Evolutionary conservation across 2,329 filamentous ascomycete species (phyloP), one percentile per base, ranked within the genome.

Genomic region (Corniculantispora saksenae): DNA sequence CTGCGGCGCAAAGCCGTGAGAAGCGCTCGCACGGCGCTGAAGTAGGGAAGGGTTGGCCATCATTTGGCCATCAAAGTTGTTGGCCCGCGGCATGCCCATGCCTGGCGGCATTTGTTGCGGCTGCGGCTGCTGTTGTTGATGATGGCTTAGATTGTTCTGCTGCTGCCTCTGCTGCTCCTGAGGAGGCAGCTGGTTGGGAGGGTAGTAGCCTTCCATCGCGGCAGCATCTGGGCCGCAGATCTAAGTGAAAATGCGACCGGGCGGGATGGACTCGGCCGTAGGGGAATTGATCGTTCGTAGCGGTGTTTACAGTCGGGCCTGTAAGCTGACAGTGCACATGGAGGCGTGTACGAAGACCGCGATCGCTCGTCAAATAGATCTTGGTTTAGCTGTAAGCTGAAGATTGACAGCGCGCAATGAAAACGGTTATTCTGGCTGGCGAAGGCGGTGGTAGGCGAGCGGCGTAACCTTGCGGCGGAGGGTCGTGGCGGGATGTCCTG

Each of bases 181-280:
- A 9, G 62, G 50, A 60, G 56, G 27, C 17, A 61, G 27, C 50
- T 54, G 57, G n/a, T 55, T 54, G 55, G 56, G 17, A 50, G 56
- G 32, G 23, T 56, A 61, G 35, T 65, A 65, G 27, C 56, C 50
- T 48, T 65, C 57, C 63, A 65, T 65, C 40, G 27, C 70, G 43
- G 45, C 54, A 43, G 61, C 61, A 64, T 64, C 61, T 64, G 45
- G 45, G 32, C 69, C 19, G 23, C 19, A 19, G 35, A 9, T 29
- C 10, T 58, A 19, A 35, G 57, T 23, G 8, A 23, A 13, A 40
- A 17, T n/a, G 43, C 40, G 50, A 29, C 25, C 32, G 38, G 12
- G 6, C 23, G 7, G 17, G 21, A 47, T 38, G 23, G 15, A 19
- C 23, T 54, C 61, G 51, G 21, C 21, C 43, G 29, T 15, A 17